Base-by-base conservation (phyloP, 148 eudicot species). In the Persicaria tinctoria region DNA sequence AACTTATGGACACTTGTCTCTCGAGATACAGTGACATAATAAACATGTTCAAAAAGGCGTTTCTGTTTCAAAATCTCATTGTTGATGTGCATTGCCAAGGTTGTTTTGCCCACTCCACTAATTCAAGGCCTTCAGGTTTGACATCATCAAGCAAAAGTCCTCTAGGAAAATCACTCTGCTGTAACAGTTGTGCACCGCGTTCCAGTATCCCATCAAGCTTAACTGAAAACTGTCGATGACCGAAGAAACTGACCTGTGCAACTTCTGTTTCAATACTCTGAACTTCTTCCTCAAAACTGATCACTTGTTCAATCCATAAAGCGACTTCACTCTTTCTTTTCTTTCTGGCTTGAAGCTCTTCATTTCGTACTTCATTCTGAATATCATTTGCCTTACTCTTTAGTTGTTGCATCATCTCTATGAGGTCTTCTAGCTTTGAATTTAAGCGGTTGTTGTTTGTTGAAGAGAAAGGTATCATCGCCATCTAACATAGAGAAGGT, bases 101-200 rank as follows among this genome's bases (percentile, higher is more conserved):
- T 68, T 64, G 83, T 80, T 70, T 80, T 80, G 4, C 83, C 83
- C 23, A 80, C 72, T 47, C 83, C 60, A 56, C 60, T 56, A 56
- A 56, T n/a, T 7, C 5, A 56, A 18, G 63, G 27, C 27, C 27
- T 23, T 18, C 59, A 51, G 55, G n/a, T 0, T 0, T 11, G 14
- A 2, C 11, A 13, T 51, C 16, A 51, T 51, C 55, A 51, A 51
- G 55, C 55, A 51, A 17, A 16, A 57, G 27, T 4, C 63, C 63
- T 57, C 63, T 18, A 9, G 63, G 63, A 18, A 57, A 57, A 3
- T 57, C 63, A 18, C 63, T 7, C 32, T 57, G 27, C 11, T n/a
- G 17, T 57, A 57, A 6, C 5, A 57, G 27, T 6, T 0, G 2
- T 0, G 2, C 63, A 57, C 17, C 18, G 6, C 63, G 20, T 0